phyloP scores from a whole-genome alignment of 805 yeast species.

The Peterozyma toletana region DNA sequence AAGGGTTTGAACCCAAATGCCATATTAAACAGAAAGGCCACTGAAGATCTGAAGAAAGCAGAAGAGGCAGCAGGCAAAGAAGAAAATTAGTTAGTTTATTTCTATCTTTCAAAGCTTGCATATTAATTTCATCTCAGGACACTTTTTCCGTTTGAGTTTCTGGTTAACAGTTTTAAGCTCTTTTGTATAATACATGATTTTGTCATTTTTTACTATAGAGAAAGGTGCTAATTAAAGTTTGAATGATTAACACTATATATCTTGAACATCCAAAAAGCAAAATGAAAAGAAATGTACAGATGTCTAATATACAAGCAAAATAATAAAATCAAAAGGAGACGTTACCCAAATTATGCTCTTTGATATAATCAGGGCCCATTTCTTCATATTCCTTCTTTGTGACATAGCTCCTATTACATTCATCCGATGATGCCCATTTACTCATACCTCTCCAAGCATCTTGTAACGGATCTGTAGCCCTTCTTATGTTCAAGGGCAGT shows the following conservation, averaged over 20 bases:
- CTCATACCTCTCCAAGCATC: conserved; percentile 98
- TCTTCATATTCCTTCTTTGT: conserved; percentile 77
- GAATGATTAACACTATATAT: no score
- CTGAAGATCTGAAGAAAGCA: no score
- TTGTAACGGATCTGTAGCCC: conserved; percentile 58
- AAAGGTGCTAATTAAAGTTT: no score
- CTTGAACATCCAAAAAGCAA: background rate
- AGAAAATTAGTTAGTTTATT: no score
- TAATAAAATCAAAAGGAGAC: conserved; percentile 12
- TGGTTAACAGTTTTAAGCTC: no score
- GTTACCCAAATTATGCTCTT: conserved; percentile 80
- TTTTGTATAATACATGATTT: conserved; percentile 1
- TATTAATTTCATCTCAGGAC: no score
- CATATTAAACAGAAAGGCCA: no score
- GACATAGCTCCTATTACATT: conserved; percentile 37
- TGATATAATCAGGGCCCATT: conserved; percentile 82
- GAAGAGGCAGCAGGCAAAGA: no score
- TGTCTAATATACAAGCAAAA: conserved; percentile 7
- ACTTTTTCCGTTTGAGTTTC: no score
- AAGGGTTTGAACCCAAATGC: conserved; percentile 67
- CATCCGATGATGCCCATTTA: conserved; percentile 53
- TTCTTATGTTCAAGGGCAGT: conserved; percentile 49
- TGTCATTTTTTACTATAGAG: no score
- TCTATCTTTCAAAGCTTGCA: no score
- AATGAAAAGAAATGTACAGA: background rate